phyloP scores from a whole-genome alignment of 495 filamentous ascomycete genomes.

The Amniculicola lignicola region DNA sequence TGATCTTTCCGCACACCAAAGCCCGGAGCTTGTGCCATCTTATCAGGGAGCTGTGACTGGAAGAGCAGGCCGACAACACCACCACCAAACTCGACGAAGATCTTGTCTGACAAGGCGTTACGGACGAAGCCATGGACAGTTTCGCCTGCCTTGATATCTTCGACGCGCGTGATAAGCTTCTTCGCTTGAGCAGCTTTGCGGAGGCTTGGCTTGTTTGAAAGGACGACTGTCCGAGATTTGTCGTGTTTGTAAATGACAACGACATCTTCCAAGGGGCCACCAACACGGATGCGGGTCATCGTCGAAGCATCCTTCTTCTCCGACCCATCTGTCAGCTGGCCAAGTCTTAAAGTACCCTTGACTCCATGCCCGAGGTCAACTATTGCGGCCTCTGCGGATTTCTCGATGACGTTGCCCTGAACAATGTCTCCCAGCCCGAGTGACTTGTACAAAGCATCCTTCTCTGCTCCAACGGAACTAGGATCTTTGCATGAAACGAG shows the following conservation, averaged over 20 bases:
- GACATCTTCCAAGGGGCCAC: constrained; percentile 78
- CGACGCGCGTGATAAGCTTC: constrained; percentile 61
- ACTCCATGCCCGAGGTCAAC: constrained; percentile 71
- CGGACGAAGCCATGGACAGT: constrained; percentile 77
- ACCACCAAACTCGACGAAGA: constrained; percentile 80
- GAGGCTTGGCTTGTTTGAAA: constrained; percentile 78
- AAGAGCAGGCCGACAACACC: constrained; percentile 73
- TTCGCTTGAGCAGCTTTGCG: constrained; percentile 68
- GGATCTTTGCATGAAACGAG: constrained; percentile 92
- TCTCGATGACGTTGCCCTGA: constrained; percentile 75
- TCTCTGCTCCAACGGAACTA: constrained; percentile 66
- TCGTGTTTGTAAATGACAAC: constrained; percentile 76
- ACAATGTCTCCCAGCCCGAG: constrained; percentile 69
- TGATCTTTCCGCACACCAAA: constrained; percentile 76
- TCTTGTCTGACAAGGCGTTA: constrained; percentile 70
- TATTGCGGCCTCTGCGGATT: constrained; percentile 73
- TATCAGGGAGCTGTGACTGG: constrained; percentile 68
- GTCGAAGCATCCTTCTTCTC: constrained; percentile 67
- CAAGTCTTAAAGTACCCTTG: constrained; percentile 68
- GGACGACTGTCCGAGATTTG: constrained; percentile 63
- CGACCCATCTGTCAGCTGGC: constrained; percentile 80
- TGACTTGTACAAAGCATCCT: constrained; percentile 69
- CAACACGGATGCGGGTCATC: constrained; percentile 74
- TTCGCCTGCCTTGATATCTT: constrained; percentile 65
- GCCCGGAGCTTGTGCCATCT: constrained; percentile 59